phyloP scores from a whole-genome alignment of 768 basidiomycete species.

The Hypsizygus marmoreus region DNA sequence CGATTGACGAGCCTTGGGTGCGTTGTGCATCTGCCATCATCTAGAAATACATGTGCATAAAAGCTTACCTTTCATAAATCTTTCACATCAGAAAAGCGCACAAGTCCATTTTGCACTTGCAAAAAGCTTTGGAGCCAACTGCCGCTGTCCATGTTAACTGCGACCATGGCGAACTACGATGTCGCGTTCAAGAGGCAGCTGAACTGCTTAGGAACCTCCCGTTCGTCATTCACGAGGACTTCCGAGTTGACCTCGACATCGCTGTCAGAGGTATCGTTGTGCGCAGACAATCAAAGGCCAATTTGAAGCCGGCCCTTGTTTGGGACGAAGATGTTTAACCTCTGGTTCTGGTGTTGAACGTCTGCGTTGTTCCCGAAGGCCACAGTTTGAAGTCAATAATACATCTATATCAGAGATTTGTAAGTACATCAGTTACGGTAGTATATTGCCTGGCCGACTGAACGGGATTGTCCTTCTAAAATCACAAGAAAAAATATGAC shows the following conservation, averaged over 20 bases:
- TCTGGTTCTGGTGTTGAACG: no score
- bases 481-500: no score
- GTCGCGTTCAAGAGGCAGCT: conserved; percentile 25
- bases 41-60: neutral
- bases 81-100: conserved; percentile 4
- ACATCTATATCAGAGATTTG: no score
- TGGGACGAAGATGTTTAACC: conserved; percentile 18
- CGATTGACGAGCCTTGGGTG: conserved; percentile 35
- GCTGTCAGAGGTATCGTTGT: conserved; percentile 36
- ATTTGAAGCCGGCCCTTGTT: conserved; percentile 20
- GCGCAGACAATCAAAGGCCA: conserved; percentile 10
- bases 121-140: conserved; percentile 29
- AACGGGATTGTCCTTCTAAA: no score
- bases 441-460: no score
- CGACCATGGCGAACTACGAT: conserved; percentile 27
- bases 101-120: conserved; percentile 7
- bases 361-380: no score
- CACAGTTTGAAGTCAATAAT: no score
- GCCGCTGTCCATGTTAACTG: conserved; percentile 27
- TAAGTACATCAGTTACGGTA: no score
- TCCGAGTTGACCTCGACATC: conserved; percentile 24
- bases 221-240: conserved; percentile 14
- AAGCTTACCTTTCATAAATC: neutral
- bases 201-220: conserved; percentile 28
- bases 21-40: conserved; percentile 13